Base-by-base conservation (phyloP, 805 yeast species). In the Saturnispora besseyi region DNA sequence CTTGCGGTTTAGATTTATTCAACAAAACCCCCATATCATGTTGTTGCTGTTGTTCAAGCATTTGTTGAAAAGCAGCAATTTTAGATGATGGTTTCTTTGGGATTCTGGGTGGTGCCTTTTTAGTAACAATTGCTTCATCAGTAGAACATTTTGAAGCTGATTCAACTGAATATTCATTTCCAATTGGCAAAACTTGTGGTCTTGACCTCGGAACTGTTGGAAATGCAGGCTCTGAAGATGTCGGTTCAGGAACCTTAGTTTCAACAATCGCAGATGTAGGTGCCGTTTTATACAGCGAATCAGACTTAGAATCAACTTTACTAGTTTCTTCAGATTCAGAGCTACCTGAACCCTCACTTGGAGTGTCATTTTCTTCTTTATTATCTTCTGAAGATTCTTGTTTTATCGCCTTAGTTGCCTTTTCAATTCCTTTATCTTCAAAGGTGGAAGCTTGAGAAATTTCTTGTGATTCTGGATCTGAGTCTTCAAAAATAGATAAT, bases 31-130 rank as follows among this genome's bases (percentile, higher is more conserved):
- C 62, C 42, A 56, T 34, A 41, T 71, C 71, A 50, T 70, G 65
- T 33, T 64, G 61, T 58, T 77, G 81, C 53, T 73, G 75, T 53
- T 72, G 71, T 45, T 76, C 77, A 49, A 85, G 70, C 84, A 83
- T 79, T 59, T 83, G 84, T 60, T 85, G 95, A 62, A 85, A 85
- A 0, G 89, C 89, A 1, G 90, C 89, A 52, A 85, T 85, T 54
- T 75, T 83, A 1, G 88, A 81, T 0, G 91, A 84, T 15, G 87
- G 80, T 57, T 85, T 85, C 58, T 84, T 84, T 3, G 91, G 91
- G 24, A 81, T 81, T 30, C 80, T 82, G 5, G 88, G 88, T 12
- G 87, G 77, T 1, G 71, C 69, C 36, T 59, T 65, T 32, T 57
- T 61, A 15, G 47, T 22, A 3, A 21, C 12, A 11, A 18, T 4